Percentiles rank a stretch among this genome's conserved stretches.
Conservation (phyloP, 345 rosid species). For the Acer saccharum region DNA sequence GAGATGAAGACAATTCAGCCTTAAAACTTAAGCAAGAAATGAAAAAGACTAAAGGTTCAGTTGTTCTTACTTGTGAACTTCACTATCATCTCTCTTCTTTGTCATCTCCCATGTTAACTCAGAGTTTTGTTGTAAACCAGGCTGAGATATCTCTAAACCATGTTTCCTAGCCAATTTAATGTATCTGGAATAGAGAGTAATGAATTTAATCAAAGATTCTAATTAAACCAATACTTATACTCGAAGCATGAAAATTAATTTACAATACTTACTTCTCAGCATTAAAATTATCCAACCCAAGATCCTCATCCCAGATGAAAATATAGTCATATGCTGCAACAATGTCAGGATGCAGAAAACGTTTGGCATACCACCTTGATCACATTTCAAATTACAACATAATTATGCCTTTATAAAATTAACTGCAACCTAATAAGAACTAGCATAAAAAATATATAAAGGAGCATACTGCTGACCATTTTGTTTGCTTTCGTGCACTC, state of each 20-base stretch:
- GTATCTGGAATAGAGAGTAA: slow-evolving; percentile 53
- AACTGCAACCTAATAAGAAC: slow-evolving; percentile 2
- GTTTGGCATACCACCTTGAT: slow-evolving; percentile 92
- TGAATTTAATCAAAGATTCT: slow-evolving; percentile 2
- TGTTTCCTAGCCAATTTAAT: slow-evolving; percentile 73
- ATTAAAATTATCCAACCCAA: slow-evolving; percentile 82
- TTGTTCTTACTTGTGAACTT: slow-evolving; percentile 82
- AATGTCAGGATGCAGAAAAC: slow-evolving; percentile 96
- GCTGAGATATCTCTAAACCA: slow-evolving; percentile 94
- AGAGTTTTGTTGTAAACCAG: slow-evolving; percentile 79
- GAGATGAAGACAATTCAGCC: not conserved
- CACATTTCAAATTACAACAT: slow-evolving; percentile 20
- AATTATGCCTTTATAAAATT: slow-evolving; percentile 4
- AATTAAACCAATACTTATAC: not conserved
- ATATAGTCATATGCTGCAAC: slow-evolving; percentile 86
- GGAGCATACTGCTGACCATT: slow-evolving; percentile 61
- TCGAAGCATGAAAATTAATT: not conserved
- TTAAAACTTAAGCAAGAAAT: not conserved
- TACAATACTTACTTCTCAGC: slow-evolving; percentile 68
- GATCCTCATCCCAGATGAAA: slow-evolving; percentile 98
- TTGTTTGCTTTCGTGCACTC: slow-evolving; percentile 79
- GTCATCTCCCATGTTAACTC: slow-evolving; percentile 97
- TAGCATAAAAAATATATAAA: not conserved
- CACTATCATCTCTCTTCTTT: slow-evolving; percentile 69
- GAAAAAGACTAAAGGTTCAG: not conserved